phyloP scores from a whole-genome alignment of 2,329 filamentous ascomycete genomes.

The Dactylella cylindrospora region DNA sequence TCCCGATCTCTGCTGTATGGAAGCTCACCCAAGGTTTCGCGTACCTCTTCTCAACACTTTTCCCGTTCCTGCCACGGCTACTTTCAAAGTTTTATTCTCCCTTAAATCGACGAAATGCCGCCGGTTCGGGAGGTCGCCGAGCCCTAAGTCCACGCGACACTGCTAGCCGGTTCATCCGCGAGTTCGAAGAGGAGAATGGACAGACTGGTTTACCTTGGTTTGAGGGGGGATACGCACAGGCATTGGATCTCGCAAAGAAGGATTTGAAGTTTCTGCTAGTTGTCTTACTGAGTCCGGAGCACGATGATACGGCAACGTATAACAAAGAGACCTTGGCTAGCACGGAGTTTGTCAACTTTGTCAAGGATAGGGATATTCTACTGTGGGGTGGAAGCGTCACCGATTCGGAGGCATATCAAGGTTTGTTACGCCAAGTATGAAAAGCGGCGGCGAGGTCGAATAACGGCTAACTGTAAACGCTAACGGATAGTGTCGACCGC shows the following conservation, averaged over 20 bases:
- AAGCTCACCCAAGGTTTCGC: constrained; percentile 69
- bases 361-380: constrained; percentile 79
- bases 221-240: constrained; percentile 88
- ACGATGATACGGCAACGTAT: constrained; percentile 85
- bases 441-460: too few relatives aligned
- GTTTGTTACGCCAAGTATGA: constrained; percentile 4
- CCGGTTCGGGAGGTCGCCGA: constrained; percentile 60
- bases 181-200: constrained; percentile 94
- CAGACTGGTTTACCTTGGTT: constrained; percentile 69
- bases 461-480: background rate
- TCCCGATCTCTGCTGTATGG: constrained; percentile 79
- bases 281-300: constrained; percentile 83
- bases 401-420: constrained; percentile 88
- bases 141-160: constrained; percentile 83
- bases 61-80: constrained; percentile 75
- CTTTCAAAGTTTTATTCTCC: constrained; percentile 54
- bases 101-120: constrained; percentile 21
- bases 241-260: constrained; percentile 83
- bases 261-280: constrained; percentile 91
- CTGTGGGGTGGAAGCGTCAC: constrained; percentile 92
- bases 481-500: constrained; percentile 66
- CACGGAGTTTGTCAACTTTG: constrained; percentile 70
- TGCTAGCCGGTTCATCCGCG: constrained; percentile 81
- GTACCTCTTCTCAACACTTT: constrained; percentile 69
- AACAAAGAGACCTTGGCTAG: constrained; percentile 78